Conservation (phyloP, 768 basidiomycete genomes). For the Leccinum subtestaceum region DNA sequence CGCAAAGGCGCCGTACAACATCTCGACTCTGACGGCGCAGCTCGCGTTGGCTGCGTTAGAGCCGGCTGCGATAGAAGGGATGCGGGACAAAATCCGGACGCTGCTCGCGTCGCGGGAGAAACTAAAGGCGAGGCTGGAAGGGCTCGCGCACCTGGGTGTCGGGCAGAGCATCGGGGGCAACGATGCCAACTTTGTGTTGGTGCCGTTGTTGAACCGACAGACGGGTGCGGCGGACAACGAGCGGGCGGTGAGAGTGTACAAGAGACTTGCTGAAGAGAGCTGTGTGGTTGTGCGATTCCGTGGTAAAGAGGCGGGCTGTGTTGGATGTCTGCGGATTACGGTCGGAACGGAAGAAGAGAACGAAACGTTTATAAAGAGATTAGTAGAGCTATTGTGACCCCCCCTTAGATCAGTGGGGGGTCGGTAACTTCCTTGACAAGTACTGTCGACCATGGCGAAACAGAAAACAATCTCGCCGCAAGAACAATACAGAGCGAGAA, state of each 20-base stretch:
- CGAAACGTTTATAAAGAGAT: constrained; percentile 47
- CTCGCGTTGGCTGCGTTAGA: constrained; percentile 81
- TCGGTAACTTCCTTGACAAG: not conserved
- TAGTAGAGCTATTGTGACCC: constrained; percentile 44
- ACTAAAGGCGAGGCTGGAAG: constrained; percentile 50
- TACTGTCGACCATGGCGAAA: constrained; percentile 40
- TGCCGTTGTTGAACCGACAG: constrained; percentile 18
- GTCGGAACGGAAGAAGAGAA: constrained; percentile 86
- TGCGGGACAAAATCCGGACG: constrained; percentile 61
- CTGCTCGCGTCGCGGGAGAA: constrained; percentile 56
- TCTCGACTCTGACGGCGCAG: constrained; percentile 84
- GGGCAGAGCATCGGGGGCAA: constrained; percentile 74
- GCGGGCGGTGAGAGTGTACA: constrained; percentile 68
- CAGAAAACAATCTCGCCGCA: constrained; percentile 57
- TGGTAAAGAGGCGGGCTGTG: constrained; percentile 82
- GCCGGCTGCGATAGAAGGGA: constrained; percentile 53
- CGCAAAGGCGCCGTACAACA: constrained; percentile 97
- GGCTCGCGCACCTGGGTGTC: constrained; percentile 50
- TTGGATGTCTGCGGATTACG: constrained; percentile 85
- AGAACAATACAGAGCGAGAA: constrained; percentile 58
- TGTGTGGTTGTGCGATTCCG: constrained; percentile 91
- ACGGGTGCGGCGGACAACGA: constrained; percentile 48
- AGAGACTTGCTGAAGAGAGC: constrained; percentile 75
- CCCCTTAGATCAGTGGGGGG: constrained; percentile 9
- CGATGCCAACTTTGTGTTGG: constrained; percentile 74